These are phyloP conservation scores for Pholiota microspora DNA, from an alignment of 768 basidiomycete genomes.

Conservation along the genomic window DNA sequence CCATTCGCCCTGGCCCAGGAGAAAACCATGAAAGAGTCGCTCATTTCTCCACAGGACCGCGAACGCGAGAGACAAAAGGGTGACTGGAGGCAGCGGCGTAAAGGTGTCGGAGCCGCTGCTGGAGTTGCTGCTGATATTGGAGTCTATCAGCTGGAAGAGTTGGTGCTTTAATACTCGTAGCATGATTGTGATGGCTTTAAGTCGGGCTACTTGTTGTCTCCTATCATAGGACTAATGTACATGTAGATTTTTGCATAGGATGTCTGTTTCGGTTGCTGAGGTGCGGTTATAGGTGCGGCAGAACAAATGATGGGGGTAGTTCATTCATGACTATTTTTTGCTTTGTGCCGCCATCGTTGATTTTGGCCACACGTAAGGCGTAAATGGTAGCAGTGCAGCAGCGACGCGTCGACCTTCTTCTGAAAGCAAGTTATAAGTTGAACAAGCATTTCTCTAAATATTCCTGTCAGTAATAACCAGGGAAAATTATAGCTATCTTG, in stretches of 20 bases:
- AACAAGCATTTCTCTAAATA: slow-evolving; percentile 82
- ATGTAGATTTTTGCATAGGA: background rate
- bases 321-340: background rate
- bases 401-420: slow-evolving; percentile 95
- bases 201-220: background rate
- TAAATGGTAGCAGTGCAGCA: slow-evolving; percentile 79
- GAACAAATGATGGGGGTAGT: no score
- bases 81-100: slow-evolving; percentile 55
- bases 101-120: slow-evolving; percentile 41
- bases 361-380: slow-evolving; percentile 52
- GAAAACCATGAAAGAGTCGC: slow-evolving; percentile 43
- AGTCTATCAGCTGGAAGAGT: slow-evolving; percentile 70
- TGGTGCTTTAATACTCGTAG: slow-evolving; percentile 59
- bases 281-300: no score
- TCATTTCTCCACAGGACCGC: slow-evolving; percentile 28
- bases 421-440: slow-evolving; percentile 89
- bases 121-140: slow-evolving; percentile 55
- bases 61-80: slow-evolving; percentile 30
- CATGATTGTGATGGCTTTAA: no score
- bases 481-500: slow-evolving; percentile 21
- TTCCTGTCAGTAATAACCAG: background rate
- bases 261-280: background rate
- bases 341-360: slow-evolving; percentile 4
- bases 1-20: slow-evolving; percentile 57
- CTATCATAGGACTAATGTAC: background rate